phyloP scores from a whole-genome alignment of 441 rosid species.

The Codiaeum variegatum region DNA sequence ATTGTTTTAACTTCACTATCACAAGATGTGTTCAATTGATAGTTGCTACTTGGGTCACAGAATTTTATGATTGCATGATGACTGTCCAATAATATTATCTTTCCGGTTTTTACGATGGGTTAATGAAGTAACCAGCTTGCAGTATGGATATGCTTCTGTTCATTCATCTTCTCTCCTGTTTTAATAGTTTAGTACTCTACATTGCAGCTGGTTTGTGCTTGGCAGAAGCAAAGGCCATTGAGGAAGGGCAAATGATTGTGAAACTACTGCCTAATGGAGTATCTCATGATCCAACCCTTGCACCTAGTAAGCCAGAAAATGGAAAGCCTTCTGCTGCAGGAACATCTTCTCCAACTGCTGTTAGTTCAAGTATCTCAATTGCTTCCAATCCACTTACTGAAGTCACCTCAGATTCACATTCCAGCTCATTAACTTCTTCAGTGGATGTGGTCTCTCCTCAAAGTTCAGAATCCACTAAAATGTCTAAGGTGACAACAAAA shows the following conservation, averaged over 20 bases:
- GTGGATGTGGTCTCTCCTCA: conserved; percentile 39
- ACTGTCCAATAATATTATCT: not conserved
- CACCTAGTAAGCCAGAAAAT: conserved; percentile 31
- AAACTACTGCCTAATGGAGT: conserved; percentile 30
- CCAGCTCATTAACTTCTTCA: conserved; percentile 31
- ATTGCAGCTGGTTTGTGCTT: conserved; percentile 36
- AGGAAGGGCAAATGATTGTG: conserved; percentile 31
- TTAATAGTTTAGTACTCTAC: conserved; percentile 21
- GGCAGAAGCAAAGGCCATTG: conserved; percentile 36
- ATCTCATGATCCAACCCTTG: conserved; percentile 29
- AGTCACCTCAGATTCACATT: conserved; percentile 26
- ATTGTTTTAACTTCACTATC: conserved; percentile 4
- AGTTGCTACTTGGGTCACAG: not conserved
- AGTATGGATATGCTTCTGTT: not conserved
- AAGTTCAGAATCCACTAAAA: conserved; percentile 39
- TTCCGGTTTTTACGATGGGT: not conserved
- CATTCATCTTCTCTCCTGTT: not conserved
- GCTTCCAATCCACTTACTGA: conserved; percentile 29
- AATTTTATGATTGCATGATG: not conserved
- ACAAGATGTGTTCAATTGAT: not conserved
- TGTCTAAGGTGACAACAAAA: conserved; percentile 43
- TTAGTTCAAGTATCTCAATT: conserved; percentile 31
- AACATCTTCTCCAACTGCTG: conserved; percentile 27
- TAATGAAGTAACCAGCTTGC: not conserved
- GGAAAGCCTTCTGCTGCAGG: conserved; percentile 32